These are phyloP conservation scores for Escallonia rubra DNA, from an alignment of 129 eudicot genomes.

Conservation along the genomic window DNA sequence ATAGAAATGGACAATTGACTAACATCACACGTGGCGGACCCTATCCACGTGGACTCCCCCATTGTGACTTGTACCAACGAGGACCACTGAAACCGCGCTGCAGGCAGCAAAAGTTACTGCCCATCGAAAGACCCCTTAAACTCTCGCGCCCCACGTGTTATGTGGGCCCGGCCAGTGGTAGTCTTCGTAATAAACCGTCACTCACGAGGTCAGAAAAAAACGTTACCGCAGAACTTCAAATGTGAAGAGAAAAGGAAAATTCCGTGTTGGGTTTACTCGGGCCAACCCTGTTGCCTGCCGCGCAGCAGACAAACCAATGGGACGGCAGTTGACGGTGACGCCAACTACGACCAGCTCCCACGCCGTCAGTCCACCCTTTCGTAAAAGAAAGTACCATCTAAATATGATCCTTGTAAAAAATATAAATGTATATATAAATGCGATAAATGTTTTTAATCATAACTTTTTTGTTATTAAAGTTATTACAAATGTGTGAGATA, in stretches of 20 bases:
- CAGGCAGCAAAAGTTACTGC: background rate
- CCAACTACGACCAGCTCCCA: background rate
- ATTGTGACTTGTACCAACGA: conserved; percentile 22
- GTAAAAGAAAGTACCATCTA: no score
- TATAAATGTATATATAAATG: no score
- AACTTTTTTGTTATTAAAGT: no score
- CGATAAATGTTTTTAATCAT: no score
- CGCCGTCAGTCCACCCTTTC: background rate
- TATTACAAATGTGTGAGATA: no score
- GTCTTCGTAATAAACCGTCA: background rate
- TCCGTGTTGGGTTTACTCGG: conserved; percentile 45
- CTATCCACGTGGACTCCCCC: conserved; percentile 25
- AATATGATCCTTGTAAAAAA: no score
- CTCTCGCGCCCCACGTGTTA: conserved; percentile 17
- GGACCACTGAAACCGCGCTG: conserved; percentile 25
- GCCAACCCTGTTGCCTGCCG: conserved; percentile 67
- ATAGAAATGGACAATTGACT: conserved; percentile 23
- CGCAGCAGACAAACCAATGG: conserved; percentile 29
- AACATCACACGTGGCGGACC: conserved; percentile 13
- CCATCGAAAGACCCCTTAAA: conserved; percentile 8
- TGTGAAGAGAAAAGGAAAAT: conserved; percentile 13
- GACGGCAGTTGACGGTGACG: background rate
- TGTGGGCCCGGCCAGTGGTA: conserved; percentile 14
- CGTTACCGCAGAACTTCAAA: background rate
- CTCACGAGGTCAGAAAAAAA: background rate